Conservation (phyloP, 495 filamentous ascomycete genomes). For the Annulohypoxylon bovei region DNA sequence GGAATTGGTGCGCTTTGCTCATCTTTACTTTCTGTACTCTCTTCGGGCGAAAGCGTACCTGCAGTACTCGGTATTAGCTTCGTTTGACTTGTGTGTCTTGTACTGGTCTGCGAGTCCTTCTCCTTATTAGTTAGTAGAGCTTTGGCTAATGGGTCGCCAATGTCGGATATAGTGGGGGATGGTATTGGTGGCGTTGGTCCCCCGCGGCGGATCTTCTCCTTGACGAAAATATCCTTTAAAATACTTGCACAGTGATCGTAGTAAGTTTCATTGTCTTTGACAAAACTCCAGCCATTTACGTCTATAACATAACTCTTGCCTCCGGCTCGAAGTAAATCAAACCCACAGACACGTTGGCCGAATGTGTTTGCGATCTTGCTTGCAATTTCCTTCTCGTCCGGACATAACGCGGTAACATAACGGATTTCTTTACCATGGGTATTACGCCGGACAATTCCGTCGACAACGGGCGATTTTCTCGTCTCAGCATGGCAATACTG, state of each 20-base stretch:
- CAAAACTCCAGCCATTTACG: constrained; percentile 99
- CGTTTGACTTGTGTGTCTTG: constrained; percentile 43
- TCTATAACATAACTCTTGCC: constrained; percentile 97
- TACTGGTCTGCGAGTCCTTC: constrained; percentile 48
- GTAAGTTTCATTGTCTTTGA: constrained; percentile 99
- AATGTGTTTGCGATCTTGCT: constrained; percentile 91
- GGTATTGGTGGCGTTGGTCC: constrained; percentile 55
- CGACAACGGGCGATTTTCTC: constrained; percentile 94
- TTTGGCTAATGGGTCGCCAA: constrained; percentile 51
- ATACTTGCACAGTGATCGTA: constrained; percentile 92
- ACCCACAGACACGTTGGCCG: constrained; percentile 94
- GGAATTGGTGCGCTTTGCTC: constrained; percentile 41
- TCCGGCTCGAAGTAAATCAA: constrained; percentile 88
- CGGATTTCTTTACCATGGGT: constrained; percentile 97
- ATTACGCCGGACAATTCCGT: constrained; percentile 94
- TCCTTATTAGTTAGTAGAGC: constrained; percentile 46
- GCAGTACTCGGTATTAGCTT: constrained; percentile 44
- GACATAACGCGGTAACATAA: constrained; percentile 85
- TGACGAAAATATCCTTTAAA: constrained; percentile 84
- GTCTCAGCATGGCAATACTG: constrained; percentile 97
- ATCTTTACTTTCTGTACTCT: constrained; percentile 46
- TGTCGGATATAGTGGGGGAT: constrained; percentile 56
- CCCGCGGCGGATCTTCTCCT: constrained; percentile 68
- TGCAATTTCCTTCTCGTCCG: constrained; percentile 86
- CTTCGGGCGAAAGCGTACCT: constrained; percentile 49